Base-by-base conservation (phyloP, 2,329 filamentous ascomycete species). In the Microdochium nivale region DNA sequence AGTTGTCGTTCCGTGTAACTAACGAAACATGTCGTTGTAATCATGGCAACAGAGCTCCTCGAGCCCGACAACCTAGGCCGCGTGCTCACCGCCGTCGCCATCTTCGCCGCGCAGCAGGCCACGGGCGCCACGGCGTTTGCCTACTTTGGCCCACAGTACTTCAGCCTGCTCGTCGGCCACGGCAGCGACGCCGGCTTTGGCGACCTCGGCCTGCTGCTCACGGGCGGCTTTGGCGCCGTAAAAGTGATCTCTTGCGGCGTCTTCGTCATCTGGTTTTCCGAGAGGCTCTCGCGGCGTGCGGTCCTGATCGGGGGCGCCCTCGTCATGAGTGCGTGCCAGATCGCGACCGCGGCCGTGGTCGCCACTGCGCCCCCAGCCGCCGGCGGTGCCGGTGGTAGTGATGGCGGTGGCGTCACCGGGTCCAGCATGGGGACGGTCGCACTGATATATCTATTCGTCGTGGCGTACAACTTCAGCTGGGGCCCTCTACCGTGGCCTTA, bases 131-230 rank as follows among this genome's bases (percentile, higher is more conserved):
- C 76, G 0, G 76, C 77, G 0, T 71, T 79, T 56, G 76, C 76
- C 13, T 78, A 78, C 61, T 79, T 77, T 51, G 75, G 74, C 0
- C 76, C 77, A 4, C 76, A 80, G 57, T 79, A 78, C 61, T 79
- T 80, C 60, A 70, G 70, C 21, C 63, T 78, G 0, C 68, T 79
- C 8, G 73, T 78, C 14, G 74, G 73, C n/a, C n/a, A n/a, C n/a
- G n/a, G n/a, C n/a, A n/a, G n/a, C n/a, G n/a, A n/a, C n/a, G n/a
- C n/a, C 13, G 59, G 64, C n/a, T 70, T 68, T 1, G 24, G 9
- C 23, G 67, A 73, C 46, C 64, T 67, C 33, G 69, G 70, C 44
- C 66, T 80, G 4, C 60, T 80, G 1, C 59, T 80, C 8, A 78
- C 75, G 0, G 76, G 73, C 3, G 74, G 79, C 51, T 80, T 79